Evolutionary conservation across 164 flowering plant species (phyloP).

Genomic region (Magnolia sinica): DNA sequence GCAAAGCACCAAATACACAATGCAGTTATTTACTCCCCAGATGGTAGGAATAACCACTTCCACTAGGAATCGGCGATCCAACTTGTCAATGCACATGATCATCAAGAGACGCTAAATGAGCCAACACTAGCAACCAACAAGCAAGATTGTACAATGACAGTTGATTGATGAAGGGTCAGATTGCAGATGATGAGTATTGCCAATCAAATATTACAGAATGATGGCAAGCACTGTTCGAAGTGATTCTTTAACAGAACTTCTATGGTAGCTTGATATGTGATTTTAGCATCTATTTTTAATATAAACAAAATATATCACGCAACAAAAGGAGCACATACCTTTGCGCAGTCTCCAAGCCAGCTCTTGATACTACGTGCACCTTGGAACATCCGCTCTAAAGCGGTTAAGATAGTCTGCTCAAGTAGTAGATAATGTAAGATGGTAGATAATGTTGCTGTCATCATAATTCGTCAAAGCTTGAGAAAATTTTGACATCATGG

Average conservation of each 20-base stretch:
- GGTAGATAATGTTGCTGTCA: not conserved
- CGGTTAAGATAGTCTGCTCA: conserved; percentile 76
- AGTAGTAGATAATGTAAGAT: conserved; percentile 15
- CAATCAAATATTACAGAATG: not conserved
- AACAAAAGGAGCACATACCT: conserved; percentile 17
- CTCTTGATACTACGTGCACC: conserved; percentile 92
- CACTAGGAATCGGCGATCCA: too few species aligned
- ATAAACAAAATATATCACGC: not conserved
- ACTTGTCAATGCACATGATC: too few species aligned
- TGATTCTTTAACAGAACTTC: not conserved
- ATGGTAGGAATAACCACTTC: too few species aligned
- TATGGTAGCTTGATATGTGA: not conserved
- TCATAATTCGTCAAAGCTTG: not conserved
- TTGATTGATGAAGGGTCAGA: not conserved
- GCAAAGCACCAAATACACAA: too few species aligned
- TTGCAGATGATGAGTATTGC: not conserved
- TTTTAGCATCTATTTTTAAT: not conserved
- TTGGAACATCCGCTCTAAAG: conserved; percentile 94
- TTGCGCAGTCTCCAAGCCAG: conserved; percentile 82
- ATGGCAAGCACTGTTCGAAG: not conserved
- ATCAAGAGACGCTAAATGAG: not conserved
- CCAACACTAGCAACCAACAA: not conserved
- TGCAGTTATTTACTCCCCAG: too few species aligned
- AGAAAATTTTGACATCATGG: not conserved
- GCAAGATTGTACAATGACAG: not conserved